Base-by-base conservation (phyloP, 1,284 basidiomycete species). In the Vanrija humicola region DNA sequence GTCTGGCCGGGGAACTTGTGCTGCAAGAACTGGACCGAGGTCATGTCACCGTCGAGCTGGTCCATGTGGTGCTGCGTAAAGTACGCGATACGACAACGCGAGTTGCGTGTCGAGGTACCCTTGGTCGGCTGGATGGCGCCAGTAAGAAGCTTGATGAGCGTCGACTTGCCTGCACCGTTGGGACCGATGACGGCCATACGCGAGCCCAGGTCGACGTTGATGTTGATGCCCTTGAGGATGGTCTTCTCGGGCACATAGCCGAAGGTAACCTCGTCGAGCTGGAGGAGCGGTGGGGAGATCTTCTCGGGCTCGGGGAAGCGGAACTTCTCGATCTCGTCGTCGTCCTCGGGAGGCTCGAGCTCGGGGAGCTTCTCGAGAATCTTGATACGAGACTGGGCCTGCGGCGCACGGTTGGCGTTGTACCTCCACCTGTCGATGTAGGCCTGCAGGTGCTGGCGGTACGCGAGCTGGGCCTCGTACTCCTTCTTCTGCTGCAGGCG, bases 1-100 rank as follows among this genome's bases (percentile, higher is more conserved):
- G 85, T 90, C 77, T 88, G 89, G 2, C 96, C 96, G 0, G 96
- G 96, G 80, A 90, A 97, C 68, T 85, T 89, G 42, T 86, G 84
- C 18, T 90, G 89, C 28, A 98, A 79, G 80, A 97, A 98, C 64
- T 90, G 87, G 8, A 98, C 96, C 0, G 94, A 89, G 14, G 86
- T 87, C 82, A 95, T 84, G 5, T 82, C 83, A 0, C 92, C 85
- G 55, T 87, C 84, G 55, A 99, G 83, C 49, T 89, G 88, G 75
- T 99, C 96, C 50, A 99, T 88, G 73, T 98, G 96, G 76, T 98
- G 96, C 72, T 99, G 96, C 15, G 93, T 90, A 75, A 97, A 97
- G 80, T 97, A 95, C 29, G 88, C 89, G 58, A 96, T 84, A 59
- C 96, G 83, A 50, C 98, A 79, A 48, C 93, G 86, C 45, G 90